These are phyloP conservation scores for Globisporangium polare DNA, from an alignment of 352 stramenopile genomes.

Conservation along the genomic window DNA sequence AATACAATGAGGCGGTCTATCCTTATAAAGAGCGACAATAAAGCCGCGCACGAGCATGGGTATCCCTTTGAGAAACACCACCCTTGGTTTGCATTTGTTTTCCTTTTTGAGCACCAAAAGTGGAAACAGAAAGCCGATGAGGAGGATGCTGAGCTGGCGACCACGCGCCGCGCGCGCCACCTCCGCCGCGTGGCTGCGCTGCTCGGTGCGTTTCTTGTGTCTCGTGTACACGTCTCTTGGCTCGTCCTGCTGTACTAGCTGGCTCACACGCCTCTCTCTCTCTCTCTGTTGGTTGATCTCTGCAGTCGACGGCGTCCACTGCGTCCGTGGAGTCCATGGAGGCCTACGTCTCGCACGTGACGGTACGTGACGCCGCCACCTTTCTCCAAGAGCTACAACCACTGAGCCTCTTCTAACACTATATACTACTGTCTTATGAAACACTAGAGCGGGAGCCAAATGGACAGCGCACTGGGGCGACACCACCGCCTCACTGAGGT, in stretches of 20 bases:
- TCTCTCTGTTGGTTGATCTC: neutral
- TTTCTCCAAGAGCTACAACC: too few relatives aligned
- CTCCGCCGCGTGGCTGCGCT: neutral
- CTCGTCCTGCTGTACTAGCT: neutral
- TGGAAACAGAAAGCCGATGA: neutral
- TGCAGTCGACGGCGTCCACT: slow-evolving; percentile 11
- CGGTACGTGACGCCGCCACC: slow-evolving; percentile 9
- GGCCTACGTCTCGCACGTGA: slow-evolving; percentile 49
- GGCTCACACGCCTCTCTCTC: too few relatives aligned
- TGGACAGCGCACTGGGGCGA: neutral
- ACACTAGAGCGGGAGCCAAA: slow-evolving; percentile 8
- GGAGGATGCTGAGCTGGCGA: slow-evolving; percentile 11
- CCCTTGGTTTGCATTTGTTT: neutral
- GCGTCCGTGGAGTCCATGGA: slow-evolving; percentile 42
- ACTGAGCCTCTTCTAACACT: neutral
- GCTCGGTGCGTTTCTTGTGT: slow-evolving; percentile 4
- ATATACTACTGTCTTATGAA: neutral
- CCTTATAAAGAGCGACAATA: too few relatives aligned
- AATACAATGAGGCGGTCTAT: too few relatives aligned
- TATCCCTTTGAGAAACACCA: neutral
- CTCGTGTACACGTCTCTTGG: neutral
- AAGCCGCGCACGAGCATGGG: too few relatives aligned
- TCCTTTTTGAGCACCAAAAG: neutral
- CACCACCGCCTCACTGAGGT: slow-evolving; percentile 8
- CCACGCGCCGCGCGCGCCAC: slow-evolving; percentile 4